phyloP scores from a whole-genome alignment of 768 basidiomycete genomes.

The Macrolepiota fuliginosa region DNA sequence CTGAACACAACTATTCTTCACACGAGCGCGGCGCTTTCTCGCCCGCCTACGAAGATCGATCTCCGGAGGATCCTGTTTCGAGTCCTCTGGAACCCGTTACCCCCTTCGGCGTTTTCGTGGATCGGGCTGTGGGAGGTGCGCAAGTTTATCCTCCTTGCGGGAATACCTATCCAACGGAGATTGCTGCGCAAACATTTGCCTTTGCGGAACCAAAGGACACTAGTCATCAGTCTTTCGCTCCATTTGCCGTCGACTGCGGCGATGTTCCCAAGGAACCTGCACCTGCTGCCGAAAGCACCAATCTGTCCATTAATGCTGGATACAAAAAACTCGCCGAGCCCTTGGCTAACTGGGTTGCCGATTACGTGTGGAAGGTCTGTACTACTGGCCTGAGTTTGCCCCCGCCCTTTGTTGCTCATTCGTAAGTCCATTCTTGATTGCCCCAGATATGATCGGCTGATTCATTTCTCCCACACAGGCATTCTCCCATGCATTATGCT shows the following conservation, averaged over 20 bases:
- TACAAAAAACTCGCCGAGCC: constrained; percentile 79
- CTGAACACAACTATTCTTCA: not conserved
- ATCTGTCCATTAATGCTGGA: constrained; percentile 47
- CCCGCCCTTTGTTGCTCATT: constrained; percentile 45
- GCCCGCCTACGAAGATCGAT: constrained; percentile 64
- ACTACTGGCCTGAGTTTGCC: constrained; percentile 68
- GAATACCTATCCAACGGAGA: not conserved
- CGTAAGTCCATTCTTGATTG: constrained; percentile 41
- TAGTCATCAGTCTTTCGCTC: constrained; percentile 14
- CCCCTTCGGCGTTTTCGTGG: constrained; percentile 74
- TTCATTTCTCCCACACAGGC: constrained; percentile 10
- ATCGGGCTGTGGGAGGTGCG: constrained; percentile 59
- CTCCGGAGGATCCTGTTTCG: constrained; percentile 59
- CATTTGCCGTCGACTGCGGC: constrained; percentile 19
- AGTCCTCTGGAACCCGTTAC: constrained; percentile 76
- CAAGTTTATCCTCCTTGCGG: constrained; percentile 13
- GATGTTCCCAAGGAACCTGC: constrained; percentile 38
- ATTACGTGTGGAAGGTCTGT: constrained; percentile 81
- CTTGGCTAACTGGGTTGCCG: constrained; percentile 75
- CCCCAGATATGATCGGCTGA: not conserved
- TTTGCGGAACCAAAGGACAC: not conserved
- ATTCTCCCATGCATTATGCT: constrained; percentile 33
- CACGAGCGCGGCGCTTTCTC: constrained; percentile 45
- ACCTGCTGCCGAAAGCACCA: constrained; percentile 40
- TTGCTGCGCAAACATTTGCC: constrained; percentile 2